Base-by-base conservation (phyloP, 495 filamentous ascomycete genomes). In the Alectoria sarmentosa region DNA sequence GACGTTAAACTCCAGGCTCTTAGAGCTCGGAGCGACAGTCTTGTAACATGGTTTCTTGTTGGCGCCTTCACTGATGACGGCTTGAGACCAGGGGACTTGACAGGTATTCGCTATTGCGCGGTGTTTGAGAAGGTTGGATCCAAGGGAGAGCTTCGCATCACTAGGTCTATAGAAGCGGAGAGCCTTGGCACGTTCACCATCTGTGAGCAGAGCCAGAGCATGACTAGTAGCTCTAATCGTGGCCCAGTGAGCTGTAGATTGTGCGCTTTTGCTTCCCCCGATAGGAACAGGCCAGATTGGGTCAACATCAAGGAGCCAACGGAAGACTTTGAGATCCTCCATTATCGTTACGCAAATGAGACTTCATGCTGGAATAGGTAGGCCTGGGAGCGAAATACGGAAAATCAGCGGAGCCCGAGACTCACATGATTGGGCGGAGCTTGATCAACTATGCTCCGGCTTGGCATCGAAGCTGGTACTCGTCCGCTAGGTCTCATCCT, bases 71-170 rank as follows among this genome's bases (percentile, higher is more conserved):
- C 81, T 81, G 61, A 91, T 80, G 41, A 68, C 70, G 26, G 88
- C 83, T 3, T 82, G 71, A 62, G 77, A 71, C 90, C 90, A 96
- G n/a, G 86, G 80, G 28, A 89, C 75, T 59, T 76, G 74, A 62
- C 84, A 82, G 21, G 82, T 80, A 69, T 82, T 79, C 69, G 84
- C 78, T 65, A 95, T 82, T 69, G 85, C 88, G 61, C 84, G 77
- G 70, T 88, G 89, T 77, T 96, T 96, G 37, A 96, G 77, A 4
- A 96, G 82, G 61, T 86, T 82, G 21, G 90, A 95, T 42, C 79
- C 89, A 17, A 96, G 80, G 44, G 79, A 76, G 79, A 90, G 85
- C 70, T 83, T 84, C 30, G 86, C 86, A 74, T 90, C 88, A 58
- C 76, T 77, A 38, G 84, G 70, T 66, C 83, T 82, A 76, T 80